phyloP scores from a whole-genome alignment of 179 eudicot genomes.

The Beta lomatogona region DNA sequence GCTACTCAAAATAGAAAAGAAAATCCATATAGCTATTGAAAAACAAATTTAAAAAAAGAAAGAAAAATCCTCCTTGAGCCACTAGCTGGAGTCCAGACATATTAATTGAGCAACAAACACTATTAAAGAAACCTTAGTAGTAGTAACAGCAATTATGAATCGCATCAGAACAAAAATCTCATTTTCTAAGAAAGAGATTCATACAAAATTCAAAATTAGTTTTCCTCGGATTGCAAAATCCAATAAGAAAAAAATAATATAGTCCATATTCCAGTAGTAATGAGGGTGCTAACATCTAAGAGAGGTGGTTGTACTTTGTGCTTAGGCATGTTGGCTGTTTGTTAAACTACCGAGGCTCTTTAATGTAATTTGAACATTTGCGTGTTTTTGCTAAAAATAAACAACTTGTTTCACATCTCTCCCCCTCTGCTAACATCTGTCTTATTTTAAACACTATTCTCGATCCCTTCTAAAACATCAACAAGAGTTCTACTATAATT shows the following conservation, averaged over 20 bases:
- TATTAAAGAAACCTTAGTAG: constrained; percentile 13
- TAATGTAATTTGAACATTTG: neutral
- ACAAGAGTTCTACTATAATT: too few species aligned
- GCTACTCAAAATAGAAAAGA: neutral
- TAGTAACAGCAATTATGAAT: neutral
- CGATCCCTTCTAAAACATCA: too few species aligned
- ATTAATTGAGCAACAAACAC: constrained; percentile 25
- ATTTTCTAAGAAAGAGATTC: neutral
- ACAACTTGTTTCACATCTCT: neutral
- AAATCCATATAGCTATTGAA: neutral
- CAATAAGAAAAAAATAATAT: neutral
- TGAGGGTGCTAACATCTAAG: constrained; percentile 32
- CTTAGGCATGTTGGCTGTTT: constrained; percentile 37
- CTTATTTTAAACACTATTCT: too few species aligned
- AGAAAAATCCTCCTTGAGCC: constrained; percentile 23
- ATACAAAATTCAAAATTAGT: neutral
- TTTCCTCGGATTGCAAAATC: constrained; percentile 19
- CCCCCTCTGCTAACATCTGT: constrained; percentile 9
- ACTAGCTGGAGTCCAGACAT: constrained; percentile 24
- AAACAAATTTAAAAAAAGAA: neutral
- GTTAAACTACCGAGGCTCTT: constrained; percentile 26
- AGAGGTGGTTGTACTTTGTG: constrained; percentile 28
- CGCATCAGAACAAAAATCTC: constrained; percentile 23
- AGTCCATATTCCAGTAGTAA: neutral
- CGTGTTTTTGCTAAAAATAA: neutral